phyloP scores from a whole-genome alignment of 1,284 basidiomycete species.

The Athelia sp. region DNA sequence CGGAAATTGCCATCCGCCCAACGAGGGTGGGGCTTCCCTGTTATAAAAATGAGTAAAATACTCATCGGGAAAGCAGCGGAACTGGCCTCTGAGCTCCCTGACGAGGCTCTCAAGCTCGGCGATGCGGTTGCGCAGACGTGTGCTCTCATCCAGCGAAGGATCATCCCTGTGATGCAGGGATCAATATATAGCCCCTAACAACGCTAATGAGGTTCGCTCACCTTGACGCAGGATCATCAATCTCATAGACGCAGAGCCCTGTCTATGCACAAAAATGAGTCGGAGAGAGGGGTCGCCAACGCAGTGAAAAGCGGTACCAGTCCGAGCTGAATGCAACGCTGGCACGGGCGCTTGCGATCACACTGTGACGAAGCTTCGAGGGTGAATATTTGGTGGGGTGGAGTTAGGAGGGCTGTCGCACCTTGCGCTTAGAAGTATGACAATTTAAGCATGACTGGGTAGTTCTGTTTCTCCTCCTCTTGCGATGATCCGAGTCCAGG shows the following conservation, averaged over 20 bases:
- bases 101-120: constrained; percentile 88
- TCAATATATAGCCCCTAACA: constrained; percentile 5
- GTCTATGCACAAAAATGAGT: constrained; percentile 44
- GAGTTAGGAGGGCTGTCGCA: constrained; percentile 26
- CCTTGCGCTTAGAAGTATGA: constrained; percentile 90
- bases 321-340: constrained; percentile 79
- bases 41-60: not conserved
- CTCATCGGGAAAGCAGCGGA: not conserved
- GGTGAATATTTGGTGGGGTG: constrained; percentile 7
- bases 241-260: constrained; percentile 88
- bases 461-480: constrained; percentile 79
- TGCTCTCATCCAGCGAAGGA: constrained; percentile 78
- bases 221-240: constrained; percentile 82
- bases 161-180: constrained; percentile 57
- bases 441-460: constrained; percentile 88
- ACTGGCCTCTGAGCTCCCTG: constrained; percentile 67
- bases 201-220: constrained; percentile 29
- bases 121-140: constrained; percentile 76
- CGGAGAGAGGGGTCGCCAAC: constrained; percentile 7
- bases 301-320: constrained; percentile 41
- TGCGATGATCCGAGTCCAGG: constrained; percentile 64
- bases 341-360: constrained; percentile 80
- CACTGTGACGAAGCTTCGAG: constrained; percentile 41
- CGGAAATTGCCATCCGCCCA: constrained; percentile 76
- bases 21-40: constrained; percentile 77